Base-by-base conservation (phyloP, 164 flowering plant genomes). In the Chloranthus sessilifolius region DNA sequence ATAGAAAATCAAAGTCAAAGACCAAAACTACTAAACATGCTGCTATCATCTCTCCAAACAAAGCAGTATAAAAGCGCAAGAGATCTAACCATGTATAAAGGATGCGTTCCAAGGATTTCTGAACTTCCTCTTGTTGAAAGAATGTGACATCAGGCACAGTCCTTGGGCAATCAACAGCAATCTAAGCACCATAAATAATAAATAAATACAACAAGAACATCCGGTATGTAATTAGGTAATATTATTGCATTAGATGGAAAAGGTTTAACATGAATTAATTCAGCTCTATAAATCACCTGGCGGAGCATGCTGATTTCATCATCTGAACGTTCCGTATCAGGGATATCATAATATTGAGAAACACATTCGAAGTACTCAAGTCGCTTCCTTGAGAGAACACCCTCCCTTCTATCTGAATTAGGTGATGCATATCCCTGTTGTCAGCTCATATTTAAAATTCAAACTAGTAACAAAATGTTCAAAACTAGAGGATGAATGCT, bases 361-460 rank as follows among this genome's bases (percentile, higher is more conserved):
- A 86, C 97, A 73, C 79, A 78, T 16, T 92, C 99, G 25, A 82
- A 80, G 70, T 88, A 92, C 66, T 92, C 99, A 54, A 77, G 64
- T 27, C 95, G 89, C 67, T 88, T 92, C 64, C 99, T 86, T 62
- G 74, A 77, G 63, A 92, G 56, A 63, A 88, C 89, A 36, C 77
- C 89, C 69, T 82, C 96, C 92, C 95, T 84, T 88, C 97, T 84
- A 81, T 92, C 99, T 82, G 95, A 88, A 88, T 84, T 88, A 84
- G 97, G 81, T 73, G 99, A 86, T 88, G 95, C 97, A 88, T 88
- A 92, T 73, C 97, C 99, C 99, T 92, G 97, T 84, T 64, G 94
- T 92, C 91, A 86, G 88, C 81, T 76, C 76, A 75, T 76, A 37
- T 69, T 79, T 59, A 62, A 76, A 82, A 43, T 76, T 66, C 58